These are phyloP conservation scores for Adiantum capillusveneris DNA, from an alignment of 75 land plant genomes.

Conservation along the genomic window DNA sequence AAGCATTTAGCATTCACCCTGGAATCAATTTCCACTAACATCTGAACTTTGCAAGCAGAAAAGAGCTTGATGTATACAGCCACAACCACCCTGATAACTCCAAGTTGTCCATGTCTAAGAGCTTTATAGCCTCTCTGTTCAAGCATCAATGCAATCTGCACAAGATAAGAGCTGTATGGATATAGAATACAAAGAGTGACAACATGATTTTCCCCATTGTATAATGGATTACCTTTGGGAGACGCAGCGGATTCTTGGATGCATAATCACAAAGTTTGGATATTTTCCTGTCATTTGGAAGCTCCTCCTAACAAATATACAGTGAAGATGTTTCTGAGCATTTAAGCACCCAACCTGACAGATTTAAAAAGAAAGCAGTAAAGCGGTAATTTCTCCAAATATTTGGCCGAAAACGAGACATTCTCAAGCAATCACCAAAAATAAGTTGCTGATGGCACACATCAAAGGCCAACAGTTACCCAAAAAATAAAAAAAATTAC, in stretches of 20 bases:
- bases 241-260: conserved; percentile 82
- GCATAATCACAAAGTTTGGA: conserved; percentile 92
- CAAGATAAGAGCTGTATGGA: too few species aligned
- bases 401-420: too few species aligned
- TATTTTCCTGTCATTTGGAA: conserved; percentile 78
- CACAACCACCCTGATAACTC: conserved; percentile 54
- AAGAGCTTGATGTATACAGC: conserved; percentile 63
- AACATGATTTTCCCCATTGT: too few species aligned
- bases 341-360: too few species aligned
- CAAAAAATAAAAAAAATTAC: too few species aligned
- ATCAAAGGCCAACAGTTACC: too few species aligned
- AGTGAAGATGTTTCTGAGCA: too few species aligned
- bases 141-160: conserved; percentile 61
- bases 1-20: not conserved
- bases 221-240: conserved; percentile 99
- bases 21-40: conserved; percentile 50
- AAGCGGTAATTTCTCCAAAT: too few species aligned
- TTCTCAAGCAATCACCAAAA: too few species aligned
- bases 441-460: too few species aligned
- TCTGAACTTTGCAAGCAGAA: conserved; percentile 73
- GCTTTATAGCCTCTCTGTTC: conserved; percentile 87
- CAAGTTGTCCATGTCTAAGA: conserved; percentile 54
- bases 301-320: conserved; percentile 56
- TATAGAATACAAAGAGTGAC: too few species aligned
- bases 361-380: too few species aligned